phyloP scores from a whole-genome alignment of 441 rosid species.

The Populus trichocarpa region DNA sequence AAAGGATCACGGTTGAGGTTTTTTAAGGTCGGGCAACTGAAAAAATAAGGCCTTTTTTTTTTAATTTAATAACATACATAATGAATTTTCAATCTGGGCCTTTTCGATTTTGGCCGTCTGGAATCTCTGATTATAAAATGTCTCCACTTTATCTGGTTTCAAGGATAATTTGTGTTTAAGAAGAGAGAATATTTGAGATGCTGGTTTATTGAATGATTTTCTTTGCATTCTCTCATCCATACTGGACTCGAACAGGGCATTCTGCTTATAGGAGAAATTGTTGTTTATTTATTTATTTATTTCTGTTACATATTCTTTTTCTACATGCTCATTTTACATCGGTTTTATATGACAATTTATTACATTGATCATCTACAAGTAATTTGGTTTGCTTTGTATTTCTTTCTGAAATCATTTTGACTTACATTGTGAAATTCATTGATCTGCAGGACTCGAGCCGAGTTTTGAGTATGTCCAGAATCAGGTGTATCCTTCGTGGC shows the following conservation, averaged over 20 bases:
- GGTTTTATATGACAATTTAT: not conserved
- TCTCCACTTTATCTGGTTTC: not conserved
- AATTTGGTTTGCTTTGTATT: not conserved
- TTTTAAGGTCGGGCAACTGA: not conserved
- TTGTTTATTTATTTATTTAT: too few relatives aligned
- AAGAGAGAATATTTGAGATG: not conserved
- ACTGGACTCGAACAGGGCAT: not conserved
- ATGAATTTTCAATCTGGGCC: not conserved
- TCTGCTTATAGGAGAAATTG: too few relatives aligned
- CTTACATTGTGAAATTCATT: slow-evolving; percentile 5
- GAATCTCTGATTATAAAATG: not conserved
- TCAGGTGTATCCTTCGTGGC: slow-evolving; percentile 76
- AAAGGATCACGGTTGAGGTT: not conserved
- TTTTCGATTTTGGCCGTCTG: not conserved
- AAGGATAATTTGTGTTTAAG: not conserved
- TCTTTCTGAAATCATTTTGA: not conserved
- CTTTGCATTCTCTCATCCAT: not conserved
- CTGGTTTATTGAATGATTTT: not conserved
- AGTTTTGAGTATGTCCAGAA: slow-evolving; percentile 63
- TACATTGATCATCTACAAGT: not conserved
- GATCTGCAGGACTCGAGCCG: slow-evolving; percentile 58
- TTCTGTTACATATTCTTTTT: not conserved
- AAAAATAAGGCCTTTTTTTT: not conserved
- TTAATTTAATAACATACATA: not conserved
- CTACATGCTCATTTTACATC: not conserved